These are phyloP conservation scores for Hirschfeldia incana DNA, from an alignment of 345 rosid genomes.

Conservation along the genomic window DNA sequence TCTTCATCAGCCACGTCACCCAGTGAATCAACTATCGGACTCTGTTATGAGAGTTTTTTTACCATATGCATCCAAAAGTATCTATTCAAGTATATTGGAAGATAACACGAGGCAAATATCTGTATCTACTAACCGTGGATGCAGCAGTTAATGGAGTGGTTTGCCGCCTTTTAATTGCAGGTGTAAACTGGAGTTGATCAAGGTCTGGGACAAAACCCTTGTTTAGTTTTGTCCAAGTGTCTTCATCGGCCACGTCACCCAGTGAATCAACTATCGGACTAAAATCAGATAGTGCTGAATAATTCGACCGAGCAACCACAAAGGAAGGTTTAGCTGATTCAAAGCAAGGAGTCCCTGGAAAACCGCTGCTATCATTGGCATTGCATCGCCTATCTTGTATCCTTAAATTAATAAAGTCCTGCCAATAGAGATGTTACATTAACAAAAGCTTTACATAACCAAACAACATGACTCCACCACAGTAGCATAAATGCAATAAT, in stretches of 20 bases:
- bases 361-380: conserved; percentile 47
- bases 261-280: conserved; percentile 84
- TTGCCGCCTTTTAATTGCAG: conserved; percentile 70
- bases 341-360: conserved; percentile 61
- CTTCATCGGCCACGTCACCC: not conserved
- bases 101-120: conserved; percentile 9
- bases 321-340: conserved; percentile 66
- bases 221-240: conserved; percentile 55
- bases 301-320: conserved; percentile 75
- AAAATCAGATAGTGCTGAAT: conserved; percentile 55
- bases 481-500: not conserved
- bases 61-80: not conserved
- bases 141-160: conserved; percentile 50
- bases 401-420: conserved; percentile 35
- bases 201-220: conserved; percentile 83
- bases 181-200: conserved; percentile 73
- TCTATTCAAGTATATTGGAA: not conserved
- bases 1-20: not conserved
- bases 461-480: conserved; percentile 1
- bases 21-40: conserved; percentile 79
- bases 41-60: conserved; percentile 3
- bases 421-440: conserved; percentile 15
- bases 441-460: conserved; percentile 15
- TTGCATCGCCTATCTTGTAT: conserved; percentile 46
- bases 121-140: conserved; percentile 59